These are phyloP conservation scores for Bidens hawaiensis DNA, from an alignment of 140 eudicot species.

Conservation along the genomic window DNA sequence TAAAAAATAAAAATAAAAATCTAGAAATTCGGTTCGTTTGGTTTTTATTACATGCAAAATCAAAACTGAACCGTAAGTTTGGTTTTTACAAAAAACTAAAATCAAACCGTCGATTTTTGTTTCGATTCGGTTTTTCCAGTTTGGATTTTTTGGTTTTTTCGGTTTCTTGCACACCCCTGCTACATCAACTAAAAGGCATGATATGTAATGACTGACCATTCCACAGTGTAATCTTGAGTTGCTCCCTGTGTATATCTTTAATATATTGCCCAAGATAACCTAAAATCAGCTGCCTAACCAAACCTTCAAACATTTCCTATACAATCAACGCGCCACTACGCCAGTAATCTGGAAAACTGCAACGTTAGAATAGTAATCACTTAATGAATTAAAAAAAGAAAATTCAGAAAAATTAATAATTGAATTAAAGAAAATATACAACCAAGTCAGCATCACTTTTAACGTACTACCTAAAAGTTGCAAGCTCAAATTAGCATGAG, in stretches of 20 bases:
- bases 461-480: constrained; percentile 14
- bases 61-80: no score
- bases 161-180: no score
- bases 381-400: background rate
- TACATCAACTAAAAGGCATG: background rate
- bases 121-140: no score
- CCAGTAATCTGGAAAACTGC: no score
- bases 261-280: constrained; percentile 92
- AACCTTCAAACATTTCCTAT: constrained; percentile 85
- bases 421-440: background rate
- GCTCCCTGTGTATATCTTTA: constrained; percentile 89
- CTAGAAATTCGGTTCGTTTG: no score
- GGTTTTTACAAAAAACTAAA: no score
- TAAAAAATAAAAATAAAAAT: no score
- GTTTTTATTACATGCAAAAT: no score
- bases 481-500: constrained; percentile 16
- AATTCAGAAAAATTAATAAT: background rate
- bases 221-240: constrained; percentile 93
- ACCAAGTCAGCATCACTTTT: background rate
- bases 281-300: constrained; percentile 73
- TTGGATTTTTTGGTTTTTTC: no score
- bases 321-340: constrained; percentile 18
- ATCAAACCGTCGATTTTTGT: no score
- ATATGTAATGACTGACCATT: constrained; percentile 37
- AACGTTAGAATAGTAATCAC: no score